phyloP scores from a whole-genome alignment of 2,329 filamentous ascomycete genomes.

The Epichloe aotearoae region DNA sequence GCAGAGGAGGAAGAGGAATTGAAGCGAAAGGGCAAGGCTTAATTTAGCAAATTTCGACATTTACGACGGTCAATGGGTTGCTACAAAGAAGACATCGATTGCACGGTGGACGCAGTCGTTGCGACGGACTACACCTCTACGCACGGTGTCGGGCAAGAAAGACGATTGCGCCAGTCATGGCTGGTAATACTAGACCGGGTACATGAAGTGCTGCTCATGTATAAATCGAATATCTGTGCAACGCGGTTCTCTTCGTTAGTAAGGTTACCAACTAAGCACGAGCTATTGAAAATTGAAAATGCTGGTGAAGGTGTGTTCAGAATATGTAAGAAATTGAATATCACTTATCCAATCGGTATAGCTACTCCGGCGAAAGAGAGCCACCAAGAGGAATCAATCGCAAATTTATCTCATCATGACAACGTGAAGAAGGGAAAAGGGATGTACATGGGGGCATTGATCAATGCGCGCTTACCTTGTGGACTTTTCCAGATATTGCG shows the following conservation, averaged over 20 bases:
- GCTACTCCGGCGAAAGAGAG: slow-evolving; percentile 78
- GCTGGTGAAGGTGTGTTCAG: slow-evolving; percentile 42
- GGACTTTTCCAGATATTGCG: background rate
- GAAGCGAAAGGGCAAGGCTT: slow-evolving; percentile 38
- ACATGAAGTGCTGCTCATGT: too few relatives aligned
- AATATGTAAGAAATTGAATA: slow-evolving; percentile 98
- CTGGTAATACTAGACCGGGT: too few relatives aligned
- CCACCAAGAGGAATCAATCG: slow-evolving; percentile 85
- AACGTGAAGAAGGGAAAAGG: slow-evolving; percentile 5
- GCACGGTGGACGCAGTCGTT: too few relatives aligned
- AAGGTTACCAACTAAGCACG: background rate
- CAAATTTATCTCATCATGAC: slow-evolving; percentile 92
- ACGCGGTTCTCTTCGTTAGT: too few relatives aligned
- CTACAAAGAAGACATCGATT: background rate
- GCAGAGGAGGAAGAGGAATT: slow-evolving; percentile 55
- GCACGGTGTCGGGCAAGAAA: too few relatives aligned
- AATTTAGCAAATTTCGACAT: background rate
- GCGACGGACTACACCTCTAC: too few relatives aligned
- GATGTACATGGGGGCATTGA: background rate
- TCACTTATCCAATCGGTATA: slow-evolving; percentile 67
- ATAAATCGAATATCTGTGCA: too few relatives aligned
- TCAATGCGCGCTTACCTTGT: background rate
- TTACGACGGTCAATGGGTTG: background rate
- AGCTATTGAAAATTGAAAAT: background rate
- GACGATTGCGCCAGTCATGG: too few relatives aligned